A percentile compares a stretch with the other conserved stretches of the same genome.
Evolutionary conservation across 225 moss, liverwort and hornwort genomes (phyloP).

Genomic region (Thuidium tamariscinum): DNA sequence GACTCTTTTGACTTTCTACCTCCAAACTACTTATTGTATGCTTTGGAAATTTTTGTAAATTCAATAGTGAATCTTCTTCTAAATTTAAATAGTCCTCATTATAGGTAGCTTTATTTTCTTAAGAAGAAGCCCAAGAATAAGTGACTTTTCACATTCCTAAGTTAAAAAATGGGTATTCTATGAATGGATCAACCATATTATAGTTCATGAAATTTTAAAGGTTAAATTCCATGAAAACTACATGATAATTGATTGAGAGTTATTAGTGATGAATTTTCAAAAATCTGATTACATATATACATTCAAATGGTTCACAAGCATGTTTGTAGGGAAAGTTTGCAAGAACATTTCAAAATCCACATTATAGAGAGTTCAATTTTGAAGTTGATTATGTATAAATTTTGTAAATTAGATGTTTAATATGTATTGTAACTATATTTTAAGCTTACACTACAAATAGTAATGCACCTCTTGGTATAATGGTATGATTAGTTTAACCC

Average conservation of each 20-base stretch:
- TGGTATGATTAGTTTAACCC: neutral
- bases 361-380: neutral
- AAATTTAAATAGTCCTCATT: too few relatives aligned
- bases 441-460: neutral
- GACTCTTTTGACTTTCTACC: too few relatives aligned
- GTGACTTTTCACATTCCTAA: too few relatives aligned
- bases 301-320: neutral
- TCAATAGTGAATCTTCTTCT: too few relatives aligned
- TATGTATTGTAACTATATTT: neutral
- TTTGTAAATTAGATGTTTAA: neutral
- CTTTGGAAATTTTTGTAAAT: too few relatives aligned
- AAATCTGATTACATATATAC: neutral
- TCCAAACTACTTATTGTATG: too few relatives aligned
- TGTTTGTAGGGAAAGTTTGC: neutral
- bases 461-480: neutral
- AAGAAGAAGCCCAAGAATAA: too few relatives aligned
- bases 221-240: neutral
- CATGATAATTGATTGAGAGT: neutral
- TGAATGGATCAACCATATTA: too few relatives aligned
- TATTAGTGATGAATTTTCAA: neutral
- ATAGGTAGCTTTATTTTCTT: too few relatives aligned
- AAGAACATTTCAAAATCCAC: neutral
- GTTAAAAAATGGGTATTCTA: accelerated
- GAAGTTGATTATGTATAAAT: accelerated
- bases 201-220: too few relatives aligned